A percentile compares a stretch with the other conserved stretches of the same genome.
phyloP scores from a whole-genome alignment of 768 basidiomycete species.

The Dentipellis fragilis region DNA sequence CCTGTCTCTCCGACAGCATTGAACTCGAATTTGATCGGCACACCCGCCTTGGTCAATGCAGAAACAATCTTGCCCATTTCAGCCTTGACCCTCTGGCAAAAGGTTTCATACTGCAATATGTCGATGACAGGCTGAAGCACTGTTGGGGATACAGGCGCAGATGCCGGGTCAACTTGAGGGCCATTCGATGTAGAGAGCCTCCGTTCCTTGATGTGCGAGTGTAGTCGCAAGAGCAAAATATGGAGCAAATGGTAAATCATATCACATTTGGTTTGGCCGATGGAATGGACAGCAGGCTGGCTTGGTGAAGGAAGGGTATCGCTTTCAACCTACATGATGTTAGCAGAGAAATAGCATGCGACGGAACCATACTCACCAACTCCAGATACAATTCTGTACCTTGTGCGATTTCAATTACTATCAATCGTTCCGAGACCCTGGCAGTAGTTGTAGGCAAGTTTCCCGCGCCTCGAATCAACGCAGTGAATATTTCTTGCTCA shows the following conservation, averaged over 20 bases:
- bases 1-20: conserved; percentile 62
- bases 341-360: neutral
- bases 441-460: conserved; percentile 66
- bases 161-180: conserved; percentile 9
- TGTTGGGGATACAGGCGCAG: conserved; percentile 24
- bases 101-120: conserved; percentile 68
- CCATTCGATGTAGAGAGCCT: conserved; percentile 25
- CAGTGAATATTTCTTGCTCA: conserved; percentile 72
- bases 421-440: conserved; percentile 67
- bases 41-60: conserved; percentile 43
- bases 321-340: neutral
- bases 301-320: no score
- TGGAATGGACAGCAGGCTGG: neutral
- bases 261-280: conserved; percentile 36
- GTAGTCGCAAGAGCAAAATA: conserved; percentile 53
- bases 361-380: conserved; percentile 36
- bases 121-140: conserved; percentile 72
- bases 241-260: conserved; percentile 58
- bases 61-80: conserved; percentile 44
- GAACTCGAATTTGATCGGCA: conserved; percentile 47
- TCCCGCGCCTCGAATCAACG: conserved; percentile 70
- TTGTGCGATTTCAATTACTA: conserved; percentile 69
- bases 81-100: conserved; percentile 49
- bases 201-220: conserved; percentile 35
- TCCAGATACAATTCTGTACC: conserved; percentile 63